Percentiles rank a stretch among this genome's conserved stretches.
Conservation (phyloP, 208 protist species). For the Herpetomonas tarakana region DNA sequence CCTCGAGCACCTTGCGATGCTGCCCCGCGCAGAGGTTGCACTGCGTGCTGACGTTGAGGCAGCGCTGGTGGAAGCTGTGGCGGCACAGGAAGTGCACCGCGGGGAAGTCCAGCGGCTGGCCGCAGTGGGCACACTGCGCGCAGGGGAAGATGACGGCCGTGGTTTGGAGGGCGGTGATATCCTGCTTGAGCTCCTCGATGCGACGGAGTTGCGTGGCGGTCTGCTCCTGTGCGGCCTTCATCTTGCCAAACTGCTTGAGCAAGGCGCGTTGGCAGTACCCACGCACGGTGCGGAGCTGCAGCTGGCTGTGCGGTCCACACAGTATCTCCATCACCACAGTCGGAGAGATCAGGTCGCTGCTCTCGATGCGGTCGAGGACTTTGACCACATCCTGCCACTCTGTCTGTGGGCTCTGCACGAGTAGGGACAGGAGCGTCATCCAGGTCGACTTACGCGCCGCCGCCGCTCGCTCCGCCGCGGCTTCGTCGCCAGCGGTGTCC, state of each 20-base stretch:
- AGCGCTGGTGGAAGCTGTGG: constrained; percentile 93
- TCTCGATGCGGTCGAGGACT: constrained; percentile 80
- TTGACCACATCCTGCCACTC: constrained; percentile 40
- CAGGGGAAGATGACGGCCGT: constrained; percentile 86
- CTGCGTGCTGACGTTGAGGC: constrained; percentile 56
- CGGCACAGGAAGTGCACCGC: constrained; percentile 93
- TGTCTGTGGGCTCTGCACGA: constrained; percentile 42
- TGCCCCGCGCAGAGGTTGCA: constrained; percentile 51
- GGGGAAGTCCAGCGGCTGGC: constrained; percentile 86
- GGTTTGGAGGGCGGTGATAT: constrained; percentile 69
- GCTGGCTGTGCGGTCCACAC: constrained; percentile 22
- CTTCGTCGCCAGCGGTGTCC: neutral
- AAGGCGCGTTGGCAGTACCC: constrained; percentile 82
- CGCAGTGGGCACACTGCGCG: constrained; percentile 82
- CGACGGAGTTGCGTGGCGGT: constrained; percentile 26
- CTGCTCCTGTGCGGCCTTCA: constrained; percentile 12
- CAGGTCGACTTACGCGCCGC: constrained; percentile 81
- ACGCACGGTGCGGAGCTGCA: constrained; percentile 78
- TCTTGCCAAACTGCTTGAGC: constrained; percentile 19
- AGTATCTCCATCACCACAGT: constrained; percentile 92
- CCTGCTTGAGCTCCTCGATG: constrained; percentile 54
- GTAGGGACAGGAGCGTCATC: constrained; percentile 88
- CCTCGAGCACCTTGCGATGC: constrained; percentile 19
- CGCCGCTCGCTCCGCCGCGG: constrained; percentile 20
- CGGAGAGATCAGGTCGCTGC: constrained; percentile 86